Evolutionary conservation across 2,329 filamentous ascomycete species (phyloP), one percentile per base, ranked within the genome.

Genomic region (Ophiognomonia clavigignenti-juglandacearum): DNA sequence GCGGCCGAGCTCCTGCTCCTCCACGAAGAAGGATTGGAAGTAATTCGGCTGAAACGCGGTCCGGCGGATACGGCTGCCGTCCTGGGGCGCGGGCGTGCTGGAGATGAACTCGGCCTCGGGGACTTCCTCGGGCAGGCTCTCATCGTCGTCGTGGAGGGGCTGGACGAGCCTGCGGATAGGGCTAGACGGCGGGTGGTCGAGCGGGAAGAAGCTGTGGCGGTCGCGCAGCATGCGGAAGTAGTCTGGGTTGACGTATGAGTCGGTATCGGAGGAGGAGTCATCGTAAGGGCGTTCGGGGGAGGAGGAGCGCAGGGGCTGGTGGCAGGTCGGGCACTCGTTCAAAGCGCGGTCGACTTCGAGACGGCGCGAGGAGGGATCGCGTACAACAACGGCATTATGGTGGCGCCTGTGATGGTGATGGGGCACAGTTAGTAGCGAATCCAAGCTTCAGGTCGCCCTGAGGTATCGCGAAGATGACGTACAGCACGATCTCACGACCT

Each of bases 191-290:
- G 66, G 62, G 54, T 62, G 72, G 58, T 65, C 69, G 54, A 61
- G 65, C 51, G 58, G 71, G 61, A 66, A 74, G 64, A 65, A 72
- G 65, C 61, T 45, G 55, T 71, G 61, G 57, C 68, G 56, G 59
- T 74, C 65, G 66, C 82, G 86, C 34, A 98, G 82, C 86, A 97
- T 91, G 59, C 88, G 88, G 67, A 98, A 98, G 72, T 98, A 98
- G 43, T 90, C 82, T 3, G 91, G 91, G 59, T 91, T 85, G 57
- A 96, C 86, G 62, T 91, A 97, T 47, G 84, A 78, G 40, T 85
- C 77, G 56, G 64, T 65, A 27, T 69, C 68, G 42, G 64, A 60
- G 26, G 67, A 58, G 35, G 59, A n/a, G n/a, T n/a, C 64, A 45
- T 77, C 77, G 61, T 70, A 80, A 52, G 71, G 63, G 26, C 70